Evolutionary conservation across 305 asterid species (phyloP), one percentile per base, ranked within the genome.

Genomic region (Stenogyne calaminthoides): DNA sequence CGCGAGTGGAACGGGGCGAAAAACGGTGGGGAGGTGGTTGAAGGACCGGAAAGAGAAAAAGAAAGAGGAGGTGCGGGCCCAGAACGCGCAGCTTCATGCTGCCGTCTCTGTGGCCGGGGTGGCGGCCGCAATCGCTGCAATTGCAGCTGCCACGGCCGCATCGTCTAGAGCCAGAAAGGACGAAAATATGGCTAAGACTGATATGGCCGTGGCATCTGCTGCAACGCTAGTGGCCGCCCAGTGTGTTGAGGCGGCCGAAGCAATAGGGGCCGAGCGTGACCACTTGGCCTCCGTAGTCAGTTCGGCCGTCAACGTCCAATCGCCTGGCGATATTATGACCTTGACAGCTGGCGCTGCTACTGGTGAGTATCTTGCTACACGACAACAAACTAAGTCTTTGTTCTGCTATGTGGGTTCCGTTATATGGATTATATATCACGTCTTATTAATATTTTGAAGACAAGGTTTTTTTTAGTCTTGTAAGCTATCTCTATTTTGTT

Each of bases 311-410:
- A 95, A 88, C 37, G 94, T 90, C 47, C 85, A 91, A 12, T 90
- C 99, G 9, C 88, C 96, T 0, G 94, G 96, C 14, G 99, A 95
- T 71, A 90, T 95, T 51, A 86, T 90, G 92, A 95, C 99, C 55
- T 67, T 95, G 68, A 95, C 99, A 0, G 98, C 99, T 6, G 97
- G 90, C 12, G 99, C 99, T 3, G 99, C 99, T 29, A 95, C 99
- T 39, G 94, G 99, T 95, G 74, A 37, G 16, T 18, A 34, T 51
- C 11, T 57, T 62, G 65, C 46, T 6, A 1, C 60, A 16, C n/a
- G 6, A 51, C 1, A 16, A 51, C 7, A 18, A 51, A 16, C 5
- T 6, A 51, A 51, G 57, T 16, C 4, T 51, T 51, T 18, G 18
- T 16, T 52, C 1, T 52, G 12, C 1, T 52, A 0, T n/a, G 8